phyloP scores from a whole-genome alignment of 495 filamentous ascomycete genomes.

The Sordaria brevicollis region DNA sequence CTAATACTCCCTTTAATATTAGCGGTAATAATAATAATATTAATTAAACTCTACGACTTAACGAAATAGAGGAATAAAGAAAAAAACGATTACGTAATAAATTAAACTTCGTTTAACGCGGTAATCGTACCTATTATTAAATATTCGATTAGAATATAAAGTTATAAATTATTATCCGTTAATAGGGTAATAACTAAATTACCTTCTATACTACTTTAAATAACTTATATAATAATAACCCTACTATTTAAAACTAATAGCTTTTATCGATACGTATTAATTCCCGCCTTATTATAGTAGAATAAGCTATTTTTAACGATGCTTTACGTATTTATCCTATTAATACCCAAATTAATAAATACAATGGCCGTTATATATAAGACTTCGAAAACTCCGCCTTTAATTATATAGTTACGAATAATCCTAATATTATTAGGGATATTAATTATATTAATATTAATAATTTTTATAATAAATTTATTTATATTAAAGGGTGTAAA shows the following conservation, averaged over 20 bases:
- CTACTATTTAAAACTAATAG: background rate
- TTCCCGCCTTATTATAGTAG: background rate
- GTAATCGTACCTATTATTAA: background rate
- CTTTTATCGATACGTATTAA: background rate
- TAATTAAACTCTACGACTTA: background rate
- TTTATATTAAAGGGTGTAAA: background rate
- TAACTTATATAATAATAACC: background rate
- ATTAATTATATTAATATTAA: background rate
- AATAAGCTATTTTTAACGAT: too few species aligned
- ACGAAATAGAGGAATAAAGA: background rate
- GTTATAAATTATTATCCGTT: background rate
- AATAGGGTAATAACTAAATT: background rate
- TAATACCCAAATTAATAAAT: background rate
- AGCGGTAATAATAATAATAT: background rate
- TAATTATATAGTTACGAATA: too few species aligned
- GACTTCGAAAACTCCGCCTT: too few species aligned
- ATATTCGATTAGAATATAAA: background rate
- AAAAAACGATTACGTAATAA: too few species aligned
- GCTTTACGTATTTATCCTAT: background rate
- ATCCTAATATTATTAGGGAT: background rate
- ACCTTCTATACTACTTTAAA: too few species aligned
- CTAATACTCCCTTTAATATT: background rate
- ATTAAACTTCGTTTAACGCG: background rate
- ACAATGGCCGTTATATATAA: too few species aligned
- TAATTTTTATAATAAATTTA: background rate